phyloP scores from a whole-genome alignment of 192 early-diverging fungal genomes.

The Entophlyctis luteolus region DNA sequence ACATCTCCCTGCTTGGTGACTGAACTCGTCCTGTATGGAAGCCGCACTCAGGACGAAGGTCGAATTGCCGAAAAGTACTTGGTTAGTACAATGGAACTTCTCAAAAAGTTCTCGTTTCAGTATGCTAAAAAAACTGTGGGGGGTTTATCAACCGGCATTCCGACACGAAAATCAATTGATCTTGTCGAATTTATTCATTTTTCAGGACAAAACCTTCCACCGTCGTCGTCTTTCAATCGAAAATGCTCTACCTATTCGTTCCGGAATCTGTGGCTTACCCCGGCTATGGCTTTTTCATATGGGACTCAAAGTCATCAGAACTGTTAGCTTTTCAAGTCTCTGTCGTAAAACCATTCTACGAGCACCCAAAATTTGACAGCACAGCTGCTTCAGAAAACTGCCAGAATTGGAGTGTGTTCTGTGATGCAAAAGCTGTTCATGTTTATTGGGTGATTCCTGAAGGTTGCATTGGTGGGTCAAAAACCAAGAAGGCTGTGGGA shows the following conservation, averaged over 20 bases:
- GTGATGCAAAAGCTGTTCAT: neutral
- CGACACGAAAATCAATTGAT: neutral
- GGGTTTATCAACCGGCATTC: neutral
- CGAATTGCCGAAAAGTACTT: neutral
- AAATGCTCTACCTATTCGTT: neutral
- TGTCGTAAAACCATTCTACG: conserved; percentile 13
- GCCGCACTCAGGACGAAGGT: neutral
- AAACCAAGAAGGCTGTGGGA: neutral
- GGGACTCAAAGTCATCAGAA: neutral
- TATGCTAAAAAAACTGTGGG: neutral
- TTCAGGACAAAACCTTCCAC: neutral
- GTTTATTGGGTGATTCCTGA: neutral
- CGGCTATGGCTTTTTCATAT: neutral
- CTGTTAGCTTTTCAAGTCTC: conserved; percentile 18
- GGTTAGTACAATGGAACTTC: neutral
- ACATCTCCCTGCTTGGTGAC: neutral
- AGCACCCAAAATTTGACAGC: conserved; percentile 11
- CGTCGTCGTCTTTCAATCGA: neutral
- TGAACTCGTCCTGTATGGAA: neutral
- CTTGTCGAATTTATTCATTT: neutral
- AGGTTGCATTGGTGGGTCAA: neutral
- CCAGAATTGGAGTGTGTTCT: neutral
- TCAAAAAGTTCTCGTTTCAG: neutral
- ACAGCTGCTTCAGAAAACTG: neutral
- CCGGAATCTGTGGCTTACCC: neutral